Conservation (phyloP, 73 alveolate species). For the Uronychia setigera region DNA sequence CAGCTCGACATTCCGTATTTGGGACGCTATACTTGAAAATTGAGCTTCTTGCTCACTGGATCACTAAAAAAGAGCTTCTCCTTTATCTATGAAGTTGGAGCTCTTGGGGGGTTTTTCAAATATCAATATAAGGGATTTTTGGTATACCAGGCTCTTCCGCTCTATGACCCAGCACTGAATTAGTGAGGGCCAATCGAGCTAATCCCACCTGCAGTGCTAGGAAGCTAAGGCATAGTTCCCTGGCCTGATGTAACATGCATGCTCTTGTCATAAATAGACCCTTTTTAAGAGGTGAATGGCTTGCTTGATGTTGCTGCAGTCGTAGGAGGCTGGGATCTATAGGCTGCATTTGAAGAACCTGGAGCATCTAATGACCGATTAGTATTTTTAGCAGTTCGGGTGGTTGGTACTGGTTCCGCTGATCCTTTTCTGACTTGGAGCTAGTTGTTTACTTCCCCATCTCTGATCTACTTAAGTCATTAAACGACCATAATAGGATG, state of each 20-base stretch:
- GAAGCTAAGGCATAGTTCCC: neutral
- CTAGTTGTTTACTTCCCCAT: neutral
- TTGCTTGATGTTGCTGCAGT: neutral
- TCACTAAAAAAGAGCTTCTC: neutral
- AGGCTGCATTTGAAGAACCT: neutral
- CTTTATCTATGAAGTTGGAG: neutral
- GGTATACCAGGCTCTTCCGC: neutral
- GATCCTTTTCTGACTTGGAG: neutral
- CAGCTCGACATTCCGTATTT: neutral
- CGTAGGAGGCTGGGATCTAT: too few relatives aligned
- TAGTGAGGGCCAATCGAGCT: too few relatives aligned
- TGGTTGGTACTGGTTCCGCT: neutral
- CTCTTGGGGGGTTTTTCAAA: neutral
- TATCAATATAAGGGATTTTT: neutral
- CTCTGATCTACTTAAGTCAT: neutral
- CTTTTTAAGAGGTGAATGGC: neutral
- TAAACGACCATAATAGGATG: neutral
- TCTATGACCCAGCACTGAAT: too few relatives aligned
- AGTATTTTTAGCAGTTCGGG: too few relatives aligned
- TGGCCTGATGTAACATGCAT: neutral
- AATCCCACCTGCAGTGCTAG: too few relatives aligned
- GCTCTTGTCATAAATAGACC: neutral
- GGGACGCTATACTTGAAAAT: neutral
- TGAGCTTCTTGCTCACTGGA: neutral
- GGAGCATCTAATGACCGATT: too few relatives aligned